Evolutionary conservation across 2,329 filamentous ascomycete species (phyloP), one percentile per base, ranked within the genome.

Genomic region (Aspergillus sergii): DNA sequence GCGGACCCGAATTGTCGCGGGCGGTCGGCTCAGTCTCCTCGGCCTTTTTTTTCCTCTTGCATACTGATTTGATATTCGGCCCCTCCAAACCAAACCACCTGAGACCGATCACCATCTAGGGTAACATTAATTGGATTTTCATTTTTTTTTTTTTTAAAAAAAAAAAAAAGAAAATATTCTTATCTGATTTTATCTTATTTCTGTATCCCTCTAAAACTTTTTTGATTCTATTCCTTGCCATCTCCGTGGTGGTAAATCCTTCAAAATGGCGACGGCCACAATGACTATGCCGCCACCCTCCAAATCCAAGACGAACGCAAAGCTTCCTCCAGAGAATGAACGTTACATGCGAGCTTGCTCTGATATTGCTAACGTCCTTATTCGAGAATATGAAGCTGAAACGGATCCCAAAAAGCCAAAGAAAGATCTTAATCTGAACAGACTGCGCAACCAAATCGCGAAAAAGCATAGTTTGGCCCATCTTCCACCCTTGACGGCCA

Each of bases 321-420:
- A 94, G 71, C 85, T 97, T 14, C 87, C 93, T 2, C 92, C 95
- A 30, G 95, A 99, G 80, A 97, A 94, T 79, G 95, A 99, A 81
- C 89, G 95, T 58, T 97, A 92, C 78, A 87, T 98, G 78, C 88
- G 93, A 77, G 95, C 93, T 71, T 99, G 96, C 79, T 94, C 94
- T 66, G 96, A 99, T 72, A 94, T 99, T 73, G 94, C 94, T 58
- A 96, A 92, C 75, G 91, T 90, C 59, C 86, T 99, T 55, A 97
- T 99, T 71, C 93, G 97, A 75, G 94, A 98, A 74, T 93, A 96
- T 76, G 94, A 98, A 79, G 85, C 91, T 32, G 86, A 89, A 69
- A 89, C 89, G 70, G 89, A 96, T 75, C 85, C 87, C 57, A 89
- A 87, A 54, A 89, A 88, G 65, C 86, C 90, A 0, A 89, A 88